Percentiles rank a stretch among this genome's conserved stretches.
Conservation (phyloP, 176 grass and related monocot species). For the Rhynchospora breviuscula region DNA sequence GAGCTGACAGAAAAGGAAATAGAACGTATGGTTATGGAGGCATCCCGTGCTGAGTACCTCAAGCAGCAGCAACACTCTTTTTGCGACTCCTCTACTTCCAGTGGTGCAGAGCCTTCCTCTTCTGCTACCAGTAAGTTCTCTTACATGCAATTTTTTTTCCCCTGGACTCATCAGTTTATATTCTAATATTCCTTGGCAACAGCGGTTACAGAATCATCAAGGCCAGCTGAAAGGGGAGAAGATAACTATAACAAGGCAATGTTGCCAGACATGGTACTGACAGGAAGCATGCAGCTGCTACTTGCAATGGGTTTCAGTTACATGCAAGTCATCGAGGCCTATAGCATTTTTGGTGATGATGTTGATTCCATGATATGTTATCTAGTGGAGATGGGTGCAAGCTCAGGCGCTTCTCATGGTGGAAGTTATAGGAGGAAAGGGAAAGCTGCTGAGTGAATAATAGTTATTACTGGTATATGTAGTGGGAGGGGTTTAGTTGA, state of each 20-base stretch:
- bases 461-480: background rate
- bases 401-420: slow-evolving; percentile 30
- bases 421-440: slow-evolving; percentile 75
- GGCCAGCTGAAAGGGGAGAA: slow-evolving; percentile 27
- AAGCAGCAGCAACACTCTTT: slow-evolving; percentile 58
- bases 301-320: slow-evolving; percentile 96
- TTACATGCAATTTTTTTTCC: background rate
- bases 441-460: slow-evolving; percentile 70
- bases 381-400: slow-evolving; percentile 66
- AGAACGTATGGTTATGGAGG: slow-evolving; percentile 97
- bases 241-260: slow-evolving; percentile 22
- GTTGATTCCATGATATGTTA: slow-evolving; percentile 98
- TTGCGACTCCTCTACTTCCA: slow-evolving; percentile 61
- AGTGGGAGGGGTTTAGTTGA: background rate
- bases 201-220: slow-evolving; percentile 63
- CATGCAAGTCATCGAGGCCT: slow-evolving; percentile 85
- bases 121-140: slow-evolving; percentile 18
- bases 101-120: slow-evolving; percentile 81
- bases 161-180: background rate
- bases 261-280: slow-evolving; percentile 55
- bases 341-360: slow-evolving; percentile 90
- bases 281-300: slow-evolving; percentile 68
- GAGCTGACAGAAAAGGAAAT: slow-evolving; percentile 99
- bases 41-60: slow-evolving; percentile 79
- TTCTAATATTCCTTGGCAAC: background rate